A percentile compares a stretch with the other conserved stretches of the same genome.
phyloP scores from a whole-genome alignment of 768 basidiomycete species.

The Tylopilus sp. region DNA sequence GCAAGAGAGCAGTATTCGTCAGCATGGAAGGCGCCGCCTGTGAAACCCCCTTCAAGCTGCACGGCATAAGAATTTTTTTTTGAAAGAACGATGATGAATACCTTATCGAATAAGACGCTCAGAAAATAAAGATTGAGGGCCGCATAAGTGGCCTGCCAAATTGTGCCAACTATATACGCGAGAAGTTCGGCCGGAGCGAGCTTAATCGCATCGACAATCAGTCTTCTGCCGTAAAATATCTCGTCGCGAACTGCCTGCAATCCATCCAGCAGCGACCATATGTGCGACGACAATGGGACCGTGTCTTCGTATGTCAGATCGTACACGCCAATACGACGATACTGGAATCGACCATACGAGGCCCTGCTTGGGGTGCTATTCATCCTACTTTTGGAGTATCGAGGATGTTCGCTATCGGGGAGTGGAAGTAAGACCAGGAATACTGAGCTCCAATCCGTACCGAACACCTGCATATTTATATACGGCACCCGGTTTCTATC shows the following conservation, averaged over 20 bases:
- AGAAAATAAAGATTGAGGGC: slow-evolving; percentile 36
- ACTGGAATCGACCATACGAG: slow-evolving; percentile 5
- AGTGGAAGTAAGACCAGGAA: background rate
- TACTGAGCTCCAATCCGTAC: background rate
- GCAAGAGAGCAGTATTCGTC: slow-evolving; percentile 21
- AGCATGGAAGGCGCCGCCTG: background rate
- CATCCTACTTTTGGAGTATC: background rate
- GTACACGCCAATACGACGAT: slow-evolving; percentile 21
- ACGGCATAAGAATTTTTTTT: background rate
- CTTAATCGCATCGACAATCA: slow-evolving; percentile 15
- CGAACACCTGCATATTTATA: slow-evolving; percentile 2
- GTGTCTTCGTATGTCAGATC: slow-evolving; percentile 20
- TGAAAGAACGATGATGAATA: background rate
- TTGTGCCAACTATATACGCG: slow-evolving; percentile 24
- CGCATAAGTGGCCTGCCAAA: slow-evolving; percentile 32
- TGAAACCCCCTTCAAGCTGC: slow-evolving; percentile 15
- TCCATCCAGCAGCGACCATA: slow-evolving; percentile 1
- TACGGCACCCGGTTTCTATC: background rate
- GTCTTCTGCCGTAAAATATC: slow-evolving; percentile 1
- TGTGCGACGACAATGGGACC: background rate
- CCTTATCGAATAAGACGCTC: slow-evolving; percentile 28
- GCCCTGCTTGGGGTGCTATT: background rate
- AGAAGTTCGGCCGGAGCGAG: slow-evolving; percentile 20
- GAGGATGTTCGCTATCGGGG: background rate
- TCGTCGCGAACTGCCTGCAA: background rate